Percentiles rank a stretch among this genome's conserved stretches.
Evolutionary conservation across 805 yeast genomes (phyloP).

Genomic region (Sugiyamaella valdiviana): DNA sequence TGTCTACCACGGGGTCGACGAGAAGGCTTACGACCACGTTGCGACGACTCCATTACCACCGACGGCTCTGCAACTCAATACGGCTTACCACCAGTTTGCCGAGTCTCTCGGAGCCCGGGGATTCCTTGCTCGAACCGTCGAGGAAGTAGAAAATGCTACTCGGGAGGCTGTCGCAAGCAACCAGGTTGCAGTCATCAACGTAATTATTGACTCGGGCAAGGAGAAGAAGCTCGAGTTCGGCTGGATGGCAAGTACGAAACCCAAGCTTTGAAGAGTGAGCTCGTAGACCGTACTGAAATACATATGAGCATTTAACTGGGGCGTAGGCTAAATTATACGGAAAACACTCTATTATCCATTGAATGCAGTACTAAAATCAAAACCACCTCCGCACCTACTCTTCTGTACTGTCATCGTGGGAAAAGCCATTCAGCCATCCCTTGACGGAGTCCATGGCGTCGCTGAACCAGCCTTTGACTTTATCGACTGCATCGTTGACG

Average conservation of each 20-base stretch:
- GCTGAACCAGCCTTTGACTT: background rate
- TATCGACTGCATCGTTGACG: slow-evolving; percentile 10
- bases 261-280: slow-evolving; percentile 24
- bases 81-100: slow-evolving; percentile 53
- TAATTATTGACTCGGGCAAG: slow-evolving; percentile 55
- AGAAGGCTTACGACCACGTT: slow-evolving; percentile 24
- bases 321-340: too few species aligned
- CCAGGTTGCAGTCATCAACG: slow-evolving; percentile 47
- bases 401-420: too few species aligned
- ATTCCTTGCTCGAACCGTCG: slow-evolving; percentile 37
- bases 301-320: background rate
- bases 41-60: slow-evolving; percentile 40
- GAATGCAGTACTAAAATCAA: background rate
- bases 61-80: slow-evolving; percentile 52
- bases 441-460: slow-evolving; percentile 15
- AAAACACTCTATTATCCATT: background rate
- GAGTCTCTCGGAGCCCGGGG: slow-evolving; percentile 54
- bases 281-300: too few species aligned
- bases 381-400: too few species aligned
- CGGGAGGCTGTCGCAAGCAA: slow-evolving; percentile 34
- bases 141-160: slow-evolving; percentile 35
- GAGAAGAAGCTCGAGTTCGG: slow-evolving; percentile 54
- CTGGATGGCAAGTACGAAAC: slow-evolving; percentile 54
- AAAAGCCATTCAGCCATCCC: slow-evolving; percentile 7
- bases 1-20: slow-evolving; percentile 57